Percentiles rank a stretch among this genome's conserved stretches.
Evolutionary conservation across 257 asterid species (phyloP).

Genomic region (Solanum tacnaense): DNA sequence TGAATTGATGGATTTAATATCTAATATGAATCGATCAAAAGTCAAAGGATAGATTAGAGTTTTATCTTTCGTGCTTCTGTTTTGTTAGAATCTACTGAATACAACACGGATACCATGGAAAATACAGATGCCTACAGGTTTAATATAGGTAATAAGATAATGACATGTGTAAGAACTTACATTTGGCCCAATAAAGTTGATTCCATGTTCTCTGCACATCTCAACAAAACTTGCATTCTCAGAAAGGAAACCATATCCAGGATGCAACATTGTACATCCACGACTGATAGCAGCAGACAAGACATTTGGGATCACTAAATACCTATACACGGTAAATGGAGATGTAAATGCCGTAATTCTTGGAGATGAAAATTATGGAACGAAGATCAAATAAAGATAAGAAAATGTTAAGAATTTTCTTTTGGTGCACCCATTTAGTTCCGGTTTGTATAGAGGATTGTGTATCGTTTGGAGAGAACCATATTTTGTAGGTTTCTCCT

Average conservation of each 20-base stretch:
- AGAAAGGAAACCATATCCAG: constrained; percentile 96
- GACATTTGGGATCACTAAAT: constrained; percentile 78
- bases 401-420: neutral
- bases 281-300: constrained; percentile 87
- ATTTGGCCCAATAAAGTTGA: constrained; percentile 95
- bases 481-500: neutral
- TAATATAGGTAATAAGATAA: neutral
- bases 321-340: constrained; percentile 32
- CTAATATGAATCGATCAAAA: neutral
- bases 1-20: neutral
- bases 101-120: neutral
- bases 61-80: neutral
- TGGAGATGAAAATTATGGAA: neutral
- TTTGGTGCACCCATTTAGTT: neutral
- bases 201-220: constrained; percentile 86
- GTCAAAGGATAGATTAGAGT: neutral
- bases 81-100: neutral
- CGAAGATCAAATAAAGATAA: neutral
- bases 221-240: constrained; percentile 95
- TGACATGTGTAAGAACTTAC: constrained; percentile 30
- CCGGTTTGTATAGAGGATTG: neutral
- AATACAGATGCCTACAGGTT: neutral
- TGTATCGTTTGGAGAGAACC: neutral
- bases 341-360: neutral
- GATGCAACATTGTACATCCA: constrained; percentile 96